These are phyloP conservation scores for Leccinum subfulvum DNA, from an alignment of 1,284 basidiomycete species.

Conservation along the genomic window DNA sequence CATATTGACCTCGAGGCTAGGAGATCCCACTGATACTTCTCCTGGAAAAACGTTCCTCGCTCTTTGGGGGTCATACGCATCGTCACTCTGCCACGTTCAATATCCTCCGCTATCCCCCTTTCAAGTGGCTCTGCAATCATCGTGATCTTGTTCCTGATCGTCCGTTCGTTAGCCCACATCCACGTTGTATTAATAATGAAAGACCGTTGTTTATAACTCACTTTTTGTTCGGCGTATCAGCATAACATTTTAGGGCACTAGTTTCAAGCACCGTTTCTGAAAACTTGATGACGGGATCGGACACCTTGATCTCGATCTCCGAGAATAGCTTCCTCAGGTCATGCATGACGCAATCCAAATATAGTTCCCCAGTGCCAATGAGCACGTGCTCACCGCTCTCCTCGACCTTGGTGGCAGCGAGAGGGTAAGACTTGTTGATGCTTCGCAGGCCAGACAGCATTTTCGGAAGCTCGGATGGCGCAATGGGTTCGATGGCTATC, in stretches of 20 bases:
- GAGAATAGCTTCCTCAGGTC: conserved; percentile 91
- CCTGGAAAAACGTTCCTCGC: conserved; percentile 90
- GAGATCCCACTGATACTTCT: conserved; percentile 98
- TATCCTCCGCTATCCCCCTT: conserved; percentile 89
- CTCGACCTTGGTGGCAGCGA: conserved; percentile 94
- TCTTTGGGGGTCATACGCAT: conserved; percentile 95
- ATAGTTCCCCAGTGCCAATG: conserved; percentile 95
- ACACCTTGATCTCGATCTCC: conserved; percentile 99
- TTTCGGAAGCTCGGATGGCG: conserved; percentile 96
- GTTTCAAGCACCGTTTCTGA: conserved; percentile 99
- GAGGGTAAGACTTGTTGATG: conserved; percentile 96
- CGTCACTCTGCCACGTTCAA: conserved; percentile 86
- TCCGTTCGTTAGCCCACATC: conserved; percentile 16
- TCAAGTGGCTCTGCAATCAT: conserved; percentile 98
- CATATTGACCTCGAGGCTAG: conserved; percentile 97
- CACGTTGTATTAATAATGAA: conserved; percentile 4
- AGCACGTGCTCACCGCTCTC: conserved; percentile 98
- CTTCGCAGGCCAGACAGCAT: conserved; percentile 97
- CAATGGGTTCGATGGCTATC: conserved; percentile 96
- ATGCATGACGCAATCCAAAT: conserved; percentile 96
- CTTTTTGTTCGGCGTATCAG: conserved; percentile 99
- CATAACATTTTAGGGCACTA: conserved; percentile 96
- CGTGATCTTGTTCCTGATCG: conserved; percentile 85
- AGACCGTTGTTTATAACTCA: conserved; percentile 38
- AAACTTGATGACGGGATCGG: conserved; percentile 97